Evolutionary conservation across 2,329 filamentous ascomycete genomes (phyloP).

Genomic region (Cadophora malorum): DNA sequence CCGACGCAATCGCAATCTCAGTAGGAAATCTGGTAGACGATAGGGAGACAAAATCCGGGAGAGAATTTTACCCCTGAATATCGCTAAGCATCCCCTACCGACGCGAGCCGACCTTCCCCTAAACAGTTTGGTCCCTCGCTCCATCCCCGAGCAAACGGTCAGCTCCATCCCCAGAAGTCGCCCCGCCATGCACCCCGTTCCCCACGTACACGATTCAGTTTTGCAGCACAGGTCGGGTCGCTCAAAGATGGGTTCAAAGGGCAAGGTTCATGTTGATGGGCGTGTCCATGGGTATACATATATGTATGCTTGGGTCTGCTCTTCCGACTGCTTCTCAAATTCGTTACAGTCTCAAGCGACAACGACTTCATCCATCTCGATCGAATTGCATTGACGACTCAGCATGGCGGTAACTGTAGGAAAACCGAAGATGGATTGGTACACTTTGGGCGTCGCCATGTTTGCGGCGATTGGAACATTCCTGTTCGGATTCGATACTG

Average conservation of each 20-base stretch:
- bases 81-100: constrained; percentile 4
- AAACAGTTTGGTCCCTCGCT: constrained; percentile 11
- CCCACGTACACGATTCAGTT: background rate
- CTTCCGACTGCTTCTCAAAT: background rate
- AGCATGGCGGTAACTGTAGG: background rate
- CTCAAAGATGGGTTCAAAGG: background rate
- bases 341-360: background rate
- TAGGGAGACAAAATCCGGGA: background rate
- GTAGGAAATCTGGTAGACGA: background rate
- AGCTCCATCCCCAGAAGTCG: constrained; percentile 2
- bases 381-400: background rate
- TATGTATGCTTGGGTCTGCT: background rate
- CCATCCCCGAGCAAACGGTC: background rate
- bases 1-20: background rate
- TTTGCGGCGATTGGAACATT: constrained; percentile 66
- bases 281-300: background rate
- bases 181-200: constrained; percentile 13
- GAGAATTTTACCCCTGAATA: background rate
- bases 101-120: constrained; percentile 1
- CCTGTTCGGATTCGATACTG: constrained; percentile 65
- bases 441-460: constrained; percentile 53
- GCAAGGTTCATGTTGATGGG: background rate
- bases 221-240: background rate
- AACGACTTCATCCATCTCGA: background rate
- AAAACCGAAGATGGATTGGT: constrained; percentile 12